Percentiles rank a stretch among this genome's conserved stretches.
These are phyloP conservation scores for Epithemia pelagica DNA, from an alignment of 108 stramenopile genomes.

Conservation along the genomic window DNA sequence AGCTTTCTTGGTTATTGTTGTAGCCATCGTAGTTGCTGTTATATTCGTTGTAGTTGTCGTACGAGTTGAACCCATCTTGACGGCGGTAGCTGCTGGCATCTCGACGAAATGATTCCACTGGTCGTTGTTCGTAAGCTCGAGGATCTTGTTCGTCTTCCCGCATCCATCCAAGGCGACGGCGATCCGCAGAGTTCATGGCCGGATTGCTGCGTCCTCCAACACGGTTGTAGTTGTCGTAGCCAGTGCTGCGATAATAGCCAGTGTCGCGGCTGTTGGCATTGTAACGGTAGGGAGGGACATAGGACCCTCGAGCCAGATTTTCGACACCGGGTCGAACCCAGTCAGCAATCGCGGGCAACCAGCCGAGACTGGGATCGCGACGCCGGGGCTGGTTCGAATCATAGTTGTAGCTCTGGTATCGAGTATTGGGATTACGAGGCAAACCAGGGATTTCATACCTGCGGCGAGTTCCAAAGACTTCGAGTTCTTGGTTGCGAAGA, in stretches of 20 bases:
- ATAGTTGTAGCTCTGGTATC: neutral
- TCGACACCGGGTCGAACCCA: neutral
- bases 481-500: neutral
- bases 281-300: neutral
- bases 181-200: neutral
- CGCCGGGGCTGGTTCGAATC: neutral
- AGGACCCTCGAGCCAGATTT: neutral
- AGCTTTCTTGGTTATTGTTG: neutral
- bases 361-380: neutral
- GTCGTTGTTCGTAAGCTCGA: neutral
- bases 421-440: neutral
- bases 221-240: neutral
- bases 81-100: neutral
- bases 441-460: neutral
- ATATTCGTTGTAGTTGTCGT: neutral
- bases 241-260: neutral
- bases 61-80: constrained; percentile 9
- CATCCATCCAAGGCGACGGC: neutral
- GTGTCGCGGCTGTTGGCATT: neutral
- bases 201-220: neutral
- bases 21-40: neutral
- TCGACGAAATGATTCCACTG: neutral
- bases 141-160: neutral
- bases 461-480: neutral
- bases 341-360: neutral